Evolutionary conservation across 2,329 filamentous ascomycete genomes (phyloP), one percentile per base, ranked within the genome.

Genomic region (Botrytis fabae): DNA sequence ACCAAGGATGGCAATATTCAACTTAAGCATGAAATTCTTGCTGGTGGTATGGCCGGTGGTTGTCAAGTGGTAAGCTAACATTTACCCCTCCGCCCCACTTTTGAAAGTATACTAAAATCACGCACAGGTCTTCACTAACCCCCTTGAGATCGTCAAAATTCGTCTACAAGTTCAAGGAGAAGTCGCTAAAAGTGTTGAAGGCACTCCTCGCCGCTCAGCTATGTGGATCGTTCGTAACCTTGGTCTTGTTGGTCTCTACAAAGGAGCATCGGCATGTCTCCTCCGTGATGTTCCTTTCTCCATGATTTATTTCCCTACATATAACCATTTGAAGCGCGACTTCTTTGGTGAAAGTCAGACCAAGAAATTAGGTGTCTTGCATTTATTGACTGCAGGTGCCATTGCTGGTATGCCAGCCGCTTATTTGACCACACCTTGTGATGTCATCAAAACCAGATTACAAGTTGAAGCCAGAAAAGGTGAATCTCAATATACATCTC

Each of bases 131-230:
- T 98, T 98, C 84, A 98, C 94, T 78, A 99, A 98, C 83, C 96
- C 96, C 40, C 90, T 99, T 28, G 96, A 99, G 83, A 99, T 99
- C 81, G 96, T 99, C 86, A 99, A 99, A 87, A 99, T 99, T 81
- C 93, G 96, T 77, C 90, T 99, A 70, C 96, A 99, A 83, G 93
- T 99, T 38, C 96, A 99, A 85, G 96, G 96, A 74, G 96, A 99
- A 84, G 91, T 98, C 60, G 92, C 94, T 76, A 98, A 98, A 85
- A 92, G 87, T 65, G 90, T 93, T 40, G 92, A 96, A 76, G 92
- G 91, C 73, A 89, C 92, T 25, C 93, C 93, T 70, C 95, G 92
- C 83, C 92, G 96, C 77, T 97, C 95, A 18, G 96, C 96, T 73
- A 93, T 98, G 86, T 99, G 96, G 96, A 98, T 99, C 78, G 92